A percentile compares a stretch with the other conserved stretches of the same genome.
phyloP scores from a whole-genome alignment of 129 eudicot genomes.

The Dittrichia graveolens region DNA sequence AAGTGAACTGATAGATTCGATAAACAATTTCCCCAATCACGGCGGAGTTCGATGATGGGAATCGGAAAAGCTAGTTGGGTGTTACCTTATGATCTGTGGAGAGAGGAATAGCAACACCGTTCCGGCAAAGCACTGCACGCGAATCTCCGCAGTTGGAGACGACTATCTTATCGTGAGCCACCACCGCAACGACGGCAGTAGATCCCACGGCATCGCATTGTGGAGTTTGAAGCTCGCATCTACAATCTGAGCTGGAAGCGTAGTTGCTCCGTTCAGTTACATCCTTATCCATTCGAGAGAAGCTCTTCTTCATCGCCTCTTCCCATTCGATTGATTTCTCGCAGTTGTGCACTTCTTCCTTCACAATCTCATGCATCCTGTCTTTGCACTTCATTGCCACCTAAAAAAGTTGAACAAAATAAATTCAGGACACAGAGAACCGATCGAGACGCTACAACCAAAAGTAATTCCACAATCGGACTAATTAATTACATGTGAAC shows the following conservation, averaged over 20 bases:
- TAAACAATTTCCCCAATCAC: not conserved
- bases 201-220: slow-evolving; percentile 99
- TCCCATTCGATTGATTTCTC: slow-evolving; percentile 45
- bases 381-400: slow-evolving; percentile 88
- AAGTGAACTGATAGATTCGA: not conserved
- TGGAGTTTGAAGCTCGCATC: slow-evolving; percentile 90
- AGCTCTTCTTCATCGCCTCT: slow-evolving; percentile 54
- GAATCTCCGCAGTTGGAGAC: slow-evolving; percentile 96
- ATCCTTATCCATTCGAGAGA: slow-evolving; percentile 79
- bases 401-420: slow-evolving; percentile 28
- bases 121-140: slow-evolving; percentile 83
- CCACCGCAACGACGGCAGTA: slow-evolving; percentile 87
- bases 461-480: not conserved
- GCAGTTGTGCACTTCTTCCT: slow-evolving; percentile 51
- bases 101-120: slow-evolving; percentile 84
- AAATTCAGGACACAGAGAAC: not conserved
- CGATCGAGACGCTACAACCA: too few relatives aligned
- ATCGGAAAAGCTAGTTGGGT: not conserved
- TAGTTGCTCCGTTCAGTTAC: slow-evolving; percentile 48
- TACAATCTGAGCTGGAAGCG: slow-evolving; percentile 44
- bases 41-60: not conserved
- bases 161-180: slow-evolving; percentile 63
- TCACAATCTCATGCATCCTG: slow-evolving; percentile 89
- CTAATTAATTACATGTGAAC: slow-evolving; percentile 76
- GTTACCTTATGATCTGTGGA: slow-evolving; percentile 87